A percentile compares a stretch with the other conserved stretches of the same genome.
phyloP scores from a whole-genome alignment of 2,329 filamentous ascomycete species.

The Aspergillus sp. region DNA sequence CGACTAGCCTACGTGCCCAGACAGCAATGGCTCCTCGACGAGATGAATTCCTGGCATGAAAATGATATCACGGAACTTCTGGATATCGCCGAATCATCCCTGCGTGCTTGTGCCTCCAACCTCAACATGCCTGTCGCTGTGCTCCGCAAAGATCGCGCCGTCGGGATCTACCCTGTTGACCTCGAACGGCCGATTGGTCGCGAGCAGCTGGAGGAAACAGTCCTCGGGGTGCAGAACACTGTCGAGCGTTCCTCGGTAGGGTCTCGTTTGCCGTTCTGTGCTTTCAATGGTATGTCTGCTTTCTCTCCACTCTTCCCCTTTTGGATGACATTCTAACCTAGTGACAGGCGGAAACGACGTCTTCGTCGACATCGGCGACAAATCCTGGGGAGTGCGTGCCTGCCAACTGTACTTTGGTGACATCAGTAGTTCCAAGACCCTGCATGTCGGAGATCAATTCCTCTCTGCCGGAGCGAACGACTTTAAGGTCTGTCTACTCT shows the following conservation, averaged over 20 bases:
- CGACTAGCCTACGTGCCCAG: slow-evolving; percentile 58
- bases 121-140: slow-evolving; percentile 72
- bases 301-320: background rate
- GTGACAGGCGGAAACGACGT: slow-evolving; percentile 72
- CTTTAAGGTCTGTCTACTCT: slow-evolving; percentile 59
- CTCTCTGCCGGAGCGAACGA: slow-evolving; percentile 91
- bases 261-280: slow-evolving; percentile 73
- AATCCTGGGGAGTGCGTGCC: slow-evolving; percentile 87
- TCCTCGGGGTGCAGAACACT: slow-evolving; percentile 86
- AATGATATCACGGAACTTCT: slow-evolving; percentile 70
- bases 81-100: slow-evolving; percentile 76
- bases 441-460: slow-evolving; percentile 96
- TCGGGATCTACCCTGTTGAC: slow-evolving; percentile 63
- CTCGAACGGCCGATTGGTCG: slow-evolving; percentile 60
- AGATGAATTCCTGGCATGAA: slow-evolving; percentile 46
- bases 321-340: background rate
- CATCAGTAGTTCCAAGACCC: slow-evolving; percentile 65
- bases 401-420: slow-evolving; percentile 85
- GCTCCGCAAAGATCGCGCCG: slow-evolving; percentile 79
- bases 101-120: slow-evolving; percentile 70
- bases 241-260: slow-evolving; percentile 72
- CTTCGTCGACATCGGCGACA: slow-evolving; percentile 97
- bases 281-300: slow-evolving; percentile 65
- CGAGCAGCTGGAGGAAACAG: slow-evolving; percentile 90
- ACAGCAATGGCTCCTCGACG: slow-evolving; percentile 52